These are phyloP conservation scores for Arachnomyces sp. DNA, from an alignment of 2,329 filamentous ascomycete genomes.

Conservation along the genomic window DNA sequence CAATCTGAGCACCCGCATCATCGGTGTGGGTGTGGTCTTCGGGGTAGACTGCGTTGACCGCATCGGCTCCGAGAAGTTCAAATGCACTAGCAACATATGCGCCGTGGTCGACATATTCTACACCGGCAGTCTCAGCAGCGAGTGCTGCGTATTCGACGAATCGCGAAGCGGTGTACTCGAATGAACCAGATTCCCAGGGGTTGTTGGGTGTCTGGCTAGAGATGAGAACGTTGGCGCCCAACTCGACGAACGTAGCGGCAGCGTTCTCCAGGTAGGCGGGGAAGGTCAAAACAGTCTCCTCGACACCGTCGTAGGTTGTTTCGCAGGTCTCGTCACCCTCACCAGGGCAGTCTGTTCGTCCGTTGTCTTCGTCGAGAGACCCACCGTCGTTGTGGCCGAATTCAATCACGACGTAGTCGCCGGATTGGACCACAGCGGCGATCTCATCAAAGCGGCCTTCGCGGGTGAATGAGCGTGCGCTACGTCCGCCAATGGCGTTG, in stretches of 20 bases:
- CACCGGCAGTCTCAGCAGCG: slow-evolving; percentile 39
- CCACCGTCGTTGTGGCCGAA: slow-evolving; percentile 69
- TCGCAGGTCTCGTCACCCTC: slow-evolving; percentile 47
- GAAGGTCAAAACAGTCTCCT: slow-evolving; percentile 55
- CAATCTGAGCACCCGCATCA: slow-evolving; percentile 47
- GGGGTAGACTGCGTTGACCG: slow-evolving; percentile 49
- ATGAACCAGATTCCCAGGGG: slow-evolving; percentile 52
- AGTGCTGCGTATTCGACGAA: slow-evolving; percentile 51
- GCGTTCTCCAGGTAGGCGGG: slow-evolving; percentile 54
- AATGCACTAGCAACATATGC: slow-evolving; percentile 50
- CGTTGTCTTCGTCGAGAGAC: slow-evolving; percentile 51
- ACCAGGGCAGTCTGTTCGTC: slow-evolving; percentile 53
- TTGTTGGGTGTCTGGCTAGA: slow-evolving; percentile 56
- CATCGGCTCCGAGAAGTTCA: slow-evolving; percentile 41
- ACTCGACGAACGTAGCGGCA: slow-evolving; percentile 45
- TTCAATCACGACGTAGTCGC: slow-evolving; percentile 63
- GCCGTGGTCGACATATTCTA: slow-evolving; percentile 55
- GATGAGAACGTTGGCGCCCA: slow-evolving; percentile 56
- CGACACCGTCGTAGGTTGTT: slow-evolving; percentile 44
- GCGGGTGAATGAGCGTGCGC: slow-evolving; percentile 58
- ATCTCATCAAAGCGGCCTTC: slow-evolving; percentile 59
- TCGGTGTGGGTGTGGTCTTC: slow-evolving; percentile 58
- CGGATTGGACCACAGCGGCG: slow-evolving; percentile 44
- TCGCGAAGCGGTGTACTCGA: slow-evolving; percentile 40
- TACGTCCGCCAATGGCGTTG: slow-evolving; percentile 58